Base-by-base conservation (phyloP, 768 basidiomycete species). In the Termitomyces sp. region DNA sequence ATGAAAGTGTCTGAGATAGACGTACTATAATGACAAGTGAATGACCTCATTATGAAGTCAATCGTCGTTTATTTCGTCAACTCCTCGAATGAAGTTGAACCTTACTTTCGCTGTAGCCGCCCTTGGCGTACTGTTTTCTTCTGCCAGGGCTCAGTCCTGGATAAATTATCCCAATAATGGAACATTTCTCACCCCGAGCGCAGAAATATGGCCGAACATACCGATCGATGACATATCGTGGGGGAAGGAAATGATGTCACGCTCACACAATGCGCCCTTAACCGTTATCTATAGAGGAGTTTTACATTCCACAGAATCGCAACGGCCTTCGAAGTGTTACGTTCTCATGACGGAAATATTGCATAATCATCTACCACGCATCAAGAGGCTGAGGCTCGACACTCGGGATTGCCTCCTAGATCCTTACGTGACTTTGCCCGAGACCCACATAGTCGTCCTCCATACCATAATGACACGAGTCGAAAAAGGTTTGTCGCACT, bases 101-200 rank as follows among this genome's bases (percentile, higher is more conserved):
- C 44, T 37, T 45, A 12, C 54, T 37, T 29, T 47, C 26, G 29
- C 47, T 9, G 33, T 20, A 18, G 39, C 56, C n/a, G 26, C 54
- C 4, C 34, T 60, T 20, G 34, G 60, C 37, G 45, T 69, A 24
- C 46, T 77, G 45, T 65, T 79, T 24, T 64, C 68, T 29, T 60
- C 64, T 20, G 72, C 69, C 36, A 64, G 77, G 39, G 81, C 77
- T 4, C 83, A 85, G 58, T 70, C 69, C 8, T 26, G 7, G 16
- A 78, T 85, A 36, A 75, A 74, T 6, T 65, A 65, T 20, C 83
- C 83, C 5, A 59, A 68, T 2, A 61, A 66, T 5, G n/a, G n/a
- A n/a, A n/a, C n/a, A n/a, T n/a, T n/a, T n/a, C n/a, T n/a, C n/a
- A n/a, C n/a, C n/a, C n/a, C n/a, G n/a, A n/a, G n/a, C n/a, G n/a